Percentiles rank a stretch among this genome's conserved stretches.
Conservation (phyloP, 352 stramenopile species). For the Phytophthora foliorum region DNA sequence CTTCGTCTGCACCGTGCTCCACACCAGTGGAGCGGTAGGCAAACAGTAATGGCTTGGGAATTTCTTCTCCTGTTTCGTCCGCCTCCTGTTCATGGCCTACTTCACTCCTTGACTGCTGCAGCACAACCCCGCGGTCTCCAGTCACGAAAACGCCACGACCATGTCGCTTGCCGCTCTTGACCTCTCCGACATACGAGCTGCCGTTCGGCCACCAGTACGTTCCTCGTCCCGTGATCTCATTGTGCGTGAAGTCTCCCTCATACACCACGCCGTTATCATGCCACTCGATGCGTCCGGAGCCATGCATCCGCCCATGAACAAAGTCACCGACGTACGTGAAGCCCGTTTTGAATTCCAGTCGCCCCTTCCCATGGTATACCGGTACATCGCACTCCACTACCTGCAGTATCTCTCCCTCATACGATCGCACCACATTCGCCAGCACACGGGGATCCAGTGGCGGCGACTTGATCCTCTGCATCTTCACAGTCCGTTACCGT, state of each 20-base stretch:
- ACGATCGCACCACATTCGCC: conserved; percentile 56
- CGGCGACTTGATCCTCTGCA: conserved; percentile 19
- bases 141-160: conserved; percentile 75
- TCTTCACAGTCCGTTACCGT: conserved; percentile 16
- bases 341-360: conserved; percentile 65
- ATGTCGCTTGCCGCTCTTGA: conserved; percentile 75
- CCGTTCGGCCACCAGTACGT: conserved; percentile 87
- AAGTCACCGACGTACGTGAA: conserved; percentile 81
- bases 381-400: conserved; percentile 55
- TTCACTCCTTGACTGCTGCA: conserved; percentile 6
- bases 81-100: neutral
- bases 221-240: conserved; percentile 72
- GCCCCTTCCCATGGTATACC: conserved; percentile 71
- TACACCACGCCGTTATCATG: conserved; percentile 60
- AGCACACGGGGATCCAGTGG: conserved; percentile 74
- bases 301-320: conserved; percentile 77
- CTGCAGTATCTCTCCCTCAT: conserved; percentile 58
- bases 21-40: conserved; percentile 24
- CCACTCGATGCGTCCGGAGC: conserved; percentile 75
- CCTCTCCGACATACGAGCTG: conserved; percentile 80
- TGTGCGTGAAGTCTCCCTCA: conserved; percentile 78
- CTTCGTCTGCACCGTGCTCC: conserved; percentile 7
- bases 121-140: conserved; percentile 37
- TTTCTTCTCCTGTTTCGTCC: neutral
- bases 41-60: conserved; percentile 39